Conservation (phyloP, 345 rosid genomes). For the Salix koriyanagi region DNA sequence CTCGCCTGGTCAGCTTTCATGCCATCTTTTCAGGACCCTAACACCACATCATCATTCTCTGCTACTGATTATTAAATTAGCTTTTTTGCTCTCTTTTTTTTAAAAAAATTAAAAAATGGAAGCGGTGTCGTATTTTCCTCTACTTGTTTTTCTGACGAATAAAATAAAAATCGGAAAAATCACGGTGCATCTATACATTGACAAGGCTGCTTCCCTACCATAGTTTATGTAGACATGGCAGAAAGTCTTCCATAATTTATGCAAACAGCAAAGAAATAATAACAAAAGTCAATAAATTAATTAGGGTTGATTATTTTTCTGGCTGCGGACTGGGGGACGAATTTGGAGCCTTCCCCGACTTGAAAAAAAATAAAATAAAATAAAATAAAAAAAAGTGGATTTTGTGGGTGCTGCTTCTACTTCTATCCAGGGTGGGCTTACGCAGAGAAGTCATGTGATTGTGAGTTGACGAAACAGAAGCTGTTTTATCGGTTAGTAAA, state of each 20-base stretch:
- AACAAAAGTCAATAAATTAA: neutral
- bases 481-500: no score
- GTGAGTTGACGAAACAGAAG: no score
- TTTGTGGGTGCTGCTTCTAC: no score
- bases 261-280: neutral
- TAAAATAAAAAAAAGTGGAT: neutral
- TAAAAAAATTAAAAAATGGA: no score
- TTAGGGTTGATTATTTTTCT: no score
- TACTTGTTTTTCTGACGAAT: neutral
- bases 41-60: conserved; percentile 19
- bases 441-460: no score
- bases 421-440: no score
- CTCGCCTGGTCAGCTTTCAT: neutral
- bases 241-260: neutral
- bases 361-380: no score
- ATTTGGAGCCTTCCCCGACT: neutral
- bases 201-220: neutral
- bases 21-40: neutral
- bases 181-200: no score
- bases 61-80: neutral
- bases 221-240: neutral
- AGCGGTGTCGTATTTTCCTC: neutral
- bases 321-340: neutral
- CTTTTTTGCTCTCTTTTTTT: neutral
- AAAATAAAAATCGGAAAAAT: no score